A percentile compares a stretch with the other conserved stretches of the same genome.
Evolutionary conservation across 2,329 filamentous ascomycete genomes (phyloP).

Genomic region (Chalara sp.): DNA sequence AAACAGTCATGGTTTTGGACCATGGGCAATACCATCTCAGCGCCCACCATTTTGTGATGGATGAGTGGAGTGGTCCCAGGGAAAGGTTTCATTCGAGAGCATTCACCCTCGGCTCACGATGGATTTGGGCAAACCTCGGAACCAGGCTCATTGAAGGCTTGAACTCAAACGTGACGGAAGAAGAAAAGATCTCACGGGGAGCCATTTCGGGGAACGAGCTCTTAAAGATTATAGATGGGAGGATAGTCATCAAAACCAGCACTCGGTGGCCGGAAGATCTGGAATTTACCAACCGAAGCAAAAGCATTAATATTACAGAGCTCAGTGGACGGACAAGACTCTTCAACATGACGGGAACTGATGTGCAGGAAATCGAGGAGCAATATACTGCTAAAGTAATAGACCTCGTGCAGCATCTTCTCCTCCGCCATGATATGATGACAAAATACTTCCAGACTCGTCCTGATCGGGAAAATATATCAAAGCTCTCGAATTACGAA

Average conservation of each 20-base stretch:
- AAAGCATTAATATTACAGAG: slow-evolving; percentile 1
- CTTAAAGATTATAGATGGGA: slow-evolving; percentile 1
- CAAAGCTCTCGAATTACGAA: not conserved
- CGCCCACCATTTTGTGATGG: not conserved
- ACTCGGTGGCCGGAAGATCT: slow-evolving; percentile 1
- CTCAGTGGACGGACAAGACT: not conserved
- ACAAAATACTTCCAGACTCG: not conserved
- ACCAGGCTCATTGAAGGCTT: not conserved
- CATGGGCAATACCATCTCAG: slow-evolving; percentile 10
- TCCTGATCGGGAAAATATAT: not conserved
- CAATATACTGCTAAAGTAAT: not conserved
- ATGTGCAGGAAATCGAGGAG: slow-evolving; percentile 3
- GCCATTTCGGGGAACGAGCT: not conserved
- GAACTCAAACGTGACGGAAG: slow-evolving; percentile 3
- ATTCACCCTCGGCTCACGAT: too few relatives aligned
- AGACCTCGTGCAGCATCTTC: not conserved
- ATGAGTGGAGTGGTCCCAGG: not conserved
- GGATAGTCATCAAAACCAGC: slow-evolving; percentile 2
- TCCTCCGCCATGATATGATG: not conserved
- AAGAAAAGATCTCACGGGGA: not conserved
- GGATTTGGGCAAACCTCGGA: not conserved
- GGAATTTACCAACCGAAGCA: not conserved
- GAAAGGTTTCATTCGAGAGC: too few relatives aligned
- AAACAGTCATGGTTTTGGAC: slow-evolving; percentile 6
- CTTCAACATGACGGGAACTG: slow-evolving; percentile 8